Evolutionary conservation across 495 filamentous ascomycete species (phyloP).

Genomic region (Bathelium albidoporum): DNA sequence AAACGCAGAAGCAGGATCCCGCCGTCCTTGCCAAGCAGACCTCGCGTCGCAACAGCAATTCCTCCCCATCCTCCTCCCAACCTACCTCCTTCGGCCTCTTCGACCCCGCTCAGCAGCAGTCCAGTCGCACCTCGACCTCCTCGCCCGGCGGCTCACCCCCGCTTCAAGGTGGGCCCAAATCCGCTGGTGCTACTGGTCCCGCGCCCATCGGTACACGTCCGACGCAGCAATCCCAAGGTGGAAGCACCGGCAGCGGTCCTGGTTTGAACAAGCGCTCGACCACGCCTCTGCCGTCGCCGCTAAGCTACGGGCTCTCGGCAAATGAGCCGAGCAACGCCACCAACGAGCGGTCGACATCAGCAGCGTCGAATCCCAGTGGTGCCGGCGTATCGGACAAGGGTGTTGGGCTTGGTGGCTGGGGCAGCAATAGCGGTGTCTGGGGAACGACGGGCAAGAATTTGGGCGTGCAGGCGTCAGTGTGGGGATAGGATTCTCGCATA

Average conservation of each 20-base stretch:
- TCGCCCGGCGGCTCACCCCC: conserved; percentile 86
- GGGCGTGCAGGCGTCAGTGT: conserved; percentile 34
- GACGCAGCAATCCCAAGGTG: conserved; percentile 41
- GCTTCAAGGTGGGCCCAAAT: conserved; percentile 17
- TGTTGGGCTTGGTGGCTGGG: conserved; percentile 24
- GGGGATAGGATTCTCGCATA: too few species aligned
- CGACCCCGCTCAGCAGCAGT: conserved; percentile 66
- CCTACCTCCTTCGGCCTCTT: conserved; percentile 54
- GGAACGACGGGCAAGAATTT: conserved; percentile 26
- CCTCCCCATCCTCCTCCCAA: conserved; percentile 68
- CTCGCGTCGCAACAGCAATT: conserved; percentile 78
- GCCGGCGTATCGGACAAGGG: conserved; percentile 26
- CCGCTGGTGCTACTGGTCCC: conserved; percentile 51
- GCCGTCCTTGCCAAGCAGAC: conserved; percentile 48
- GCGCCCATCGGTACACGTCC: conserved; percentile 93
- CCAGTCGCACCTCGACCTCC: conserved; percentile 76
- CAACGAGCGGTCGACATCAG: conserved; percentile 52
- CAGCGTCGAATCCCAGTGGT: conserved; percentile 46
- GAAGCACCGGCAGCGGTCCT: conserved; percentile 38
- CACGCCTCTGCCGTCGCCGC: conserved; percentile 79
- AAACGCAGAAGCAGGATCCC: conserved; percentile 25
- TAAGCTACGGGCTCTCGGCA: conserved; percentile 66
- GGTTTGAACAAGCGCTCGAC: conserved; percentile 76
- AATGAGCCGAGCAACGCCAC: conserved; percentile 38
- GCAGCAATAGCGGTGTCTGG: conserved; percentile 31